Evolutionary conservation across 768 basidiomycete genomes (phyloP), one percentile per base, ranked within the genome.

Genomic region (Leccinum variicolor): DNA sequence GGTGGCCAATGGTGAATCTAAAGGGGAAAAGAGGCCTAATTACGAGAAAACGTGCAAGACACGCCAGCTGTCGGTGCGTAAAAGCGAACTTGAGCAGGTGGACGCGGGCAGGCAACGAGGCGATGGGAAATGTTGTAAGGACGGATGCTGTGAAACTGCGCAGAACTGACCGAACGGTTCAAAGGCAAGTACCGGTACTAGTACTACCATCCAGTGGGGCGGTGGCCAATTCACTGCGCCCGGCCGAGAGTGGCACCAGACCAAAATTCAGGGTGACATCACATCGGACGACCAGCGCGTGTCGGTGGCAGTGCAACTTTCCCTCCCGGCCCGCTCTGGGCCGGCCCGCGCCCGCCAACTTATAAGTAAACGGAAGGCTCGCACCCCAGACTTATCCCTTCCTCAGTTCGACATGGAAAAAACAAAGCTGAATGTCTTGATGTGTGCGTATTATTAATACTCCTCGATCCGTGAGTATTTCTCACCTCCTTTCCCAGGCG

Each of bases 351-450:
- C 28, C 14, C 21, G 25, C 14, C 4, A 41, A 47, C 39, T 13
- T 28, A 43, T 43, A 43, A 43, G 41, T 19, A 19, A 39, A 8
- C 36, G 11, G 41, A 19, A 19, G 11, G 36, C 28, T 13, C 21
- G 7, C 15, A 19, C 39, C 15, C 19, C 34, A 43, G 19, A 21
- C 14, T 41, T n/a, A 39, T 11, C 2, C 15, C 13, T 13, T 23
- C 46, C 11, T 47, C 14, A n/a, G 14, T 50, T 43, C 34, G 7
- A 23, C 56, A 84, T 85, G 81, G 68, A 77, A 50, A 74, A 77
- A 36, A 61, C 73, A 56, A 88, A 84, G 71, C 65, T 91, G 39
- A 89, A 89, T 66, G 80, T 87, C 21, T 74, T 92, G 55, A 92
- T 92, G 91, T 92, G 90, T 90, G 72, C 59, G 84, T 70, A 52